Evolutionary conservation across 2,329 filamentous ascomycete genomes (phyloP).

Genomic region (Cordyceps tenuipes): DNA sequence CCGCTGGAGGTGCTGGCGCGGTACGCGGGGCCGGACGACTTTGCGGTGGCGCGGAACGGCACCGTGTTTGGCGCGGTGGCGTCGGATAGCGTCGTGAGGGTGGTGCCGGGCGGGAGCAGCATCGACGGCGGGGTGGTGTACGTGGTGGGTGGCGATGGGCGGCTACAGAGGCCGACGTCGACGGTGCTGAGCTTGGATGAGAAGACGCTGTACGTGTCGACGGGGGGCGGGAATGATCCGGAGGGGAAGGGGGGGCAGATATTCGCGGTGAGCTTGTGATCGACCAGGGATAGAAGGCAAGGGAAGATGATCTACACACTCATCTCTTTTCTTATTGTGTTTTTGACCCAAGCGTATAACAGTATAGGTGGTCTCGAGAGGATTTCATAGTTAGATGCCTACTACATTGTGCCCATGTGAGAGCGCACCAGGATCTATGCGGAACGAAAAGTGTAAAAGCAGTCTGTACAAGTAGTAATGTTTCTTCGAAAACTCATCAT

Average conservation of each 20-base stretch:
- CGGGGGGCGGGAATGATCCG: constrained; percentile 6
- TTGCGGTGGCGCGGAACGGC: constrained; percentile 13
- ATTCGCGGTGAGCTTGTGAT: constrained; percentile 4
- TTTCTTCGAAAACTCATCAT: no score
- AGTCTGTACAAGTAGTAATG: no score
- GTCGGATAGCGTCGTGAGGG: constrained; percentile 1
- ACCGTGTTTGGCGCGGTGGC: constrained; percentile 12
- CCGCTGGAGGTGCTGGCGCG: constrained; percentile 11
- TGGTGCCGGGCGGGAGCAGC: neutral
- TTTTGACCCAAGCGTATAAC: no score
- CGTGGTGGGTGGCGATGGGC: constrained; percentile 5
- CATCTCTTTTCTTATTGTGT: neutral
- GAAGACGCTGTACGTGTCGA: constrained; percentile 14
- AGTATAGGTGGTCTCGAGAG: no score
- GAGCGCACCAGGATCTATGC: no score
- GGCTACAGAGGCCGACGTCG: constrained; percentile 13
- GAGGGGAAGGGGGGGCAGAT: constrained; percentile 7
- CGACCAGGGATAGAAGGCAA: no score
- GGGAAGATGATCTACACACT: constrained; percentile 38
- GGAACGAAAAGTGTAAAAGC: no score
- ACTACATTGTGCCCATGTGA: no score
- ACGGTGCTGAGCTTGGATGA: constrained; percentile 14
- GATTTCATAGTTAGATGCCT: no score
- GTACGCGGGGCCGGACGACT: constrained; percentile 14
- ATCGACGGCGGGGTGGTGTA: neutral